phyloP scores from a whole-genome alignment of 225 moss, liverwort and hornwort genomes.

The Bryoerythrophyllum caledonicum region DNA sequence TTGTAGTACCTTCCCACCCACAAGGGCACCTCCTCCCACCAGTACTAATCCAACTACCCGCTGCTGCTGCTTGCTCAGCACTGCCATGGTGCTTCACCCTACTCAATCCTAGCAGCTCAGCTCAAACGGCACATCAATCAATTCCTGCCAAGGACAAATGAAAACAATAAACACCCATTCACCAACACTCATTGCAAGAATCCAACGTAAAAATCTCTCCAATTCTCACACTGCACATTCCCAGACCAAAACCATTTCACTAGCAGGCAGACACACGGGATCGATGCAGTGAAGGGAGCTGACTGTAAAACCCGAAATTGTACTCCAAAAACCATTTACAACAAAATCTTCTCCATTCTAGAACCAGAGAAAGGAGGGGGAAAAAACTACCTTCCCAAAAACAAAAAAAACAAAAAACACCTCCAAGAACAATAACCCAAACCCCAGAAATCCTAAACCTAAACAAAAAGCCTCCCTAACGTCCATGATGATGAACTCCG shows the following conservation, averaged over 20 bases:
- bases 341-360: no score
- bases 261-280: no score
- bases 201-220: not conserved
- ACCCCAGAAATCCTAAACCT: no score
- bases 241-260: not conserved
- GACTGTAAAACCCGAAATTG: no score
- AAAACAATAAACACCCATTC: slow-evolving; percentile 4
- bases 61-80: slow-evolving; percentile 52
- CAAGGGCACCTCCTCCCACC: slow-evolving; percentile 42
- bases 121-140: slow-evolving; percentile 4
- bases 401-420: no score
- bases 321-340: no score
- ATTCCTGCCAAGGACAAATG: slow-evolving; percentile 14
- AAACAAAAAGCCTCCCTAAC: no score
- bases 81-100: slow-evolving; percentile 32
- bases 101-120: not conserved
- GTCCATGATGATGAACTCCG: no score
- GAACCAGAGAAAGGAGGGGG: no score
- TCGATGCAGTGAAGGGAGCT: no score
- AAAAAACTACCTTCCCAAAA: no score
- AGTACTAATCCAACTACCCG: slow-evolving; percentile 35
- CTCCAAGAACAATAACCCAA: no score
- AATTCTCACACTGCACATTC: not conserved
- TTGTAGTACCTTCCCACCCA: slow-evolving; percentile 41
- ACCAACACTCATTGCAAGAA: not conserved